Percentiles rank a stretch among this genome's conserved stretches.
These are phyloP conservation scores for Leptographium flavum DNA, from an alignment of 2,329 filamentous ascomycete genomes.

Conservation along the genomic window DNA sequence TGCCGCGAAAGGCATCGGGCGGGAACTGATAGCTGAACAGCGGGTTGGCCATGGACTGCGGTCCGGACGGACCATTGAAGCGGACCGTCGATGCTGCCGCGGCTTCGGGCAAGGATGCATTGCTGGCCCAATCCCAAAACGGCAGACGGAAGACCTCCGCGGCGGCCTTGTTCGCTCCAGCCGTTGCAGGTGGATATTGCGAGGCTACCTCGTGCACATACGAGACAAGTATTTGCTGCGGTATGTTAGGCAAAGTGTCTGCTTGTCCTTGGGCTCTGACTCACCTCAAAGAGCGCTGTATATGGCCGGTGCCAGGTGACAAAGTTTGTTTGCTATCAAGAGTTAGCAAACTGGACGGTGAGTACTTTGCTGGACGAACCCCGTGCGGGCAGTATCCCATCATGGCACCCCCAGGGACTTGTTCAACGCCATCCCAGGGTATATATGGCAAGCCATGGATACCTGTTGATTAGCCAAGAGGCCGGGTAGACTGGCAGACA, in stretches of 20 bases:
- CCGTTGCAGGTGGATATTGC: slow-evolving; percentile 23
- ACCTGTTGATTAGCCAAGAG: slow-evolving; percentile 10
- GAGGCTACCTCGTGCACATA: slow-evolving; percentile 31
- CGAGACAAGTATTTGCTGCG: slow-evolving; percentile 36
- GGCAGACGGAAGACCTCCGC: slow-evolving; percentile 32
- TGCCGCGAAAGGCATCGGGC: slow-evolving; percentile 21
- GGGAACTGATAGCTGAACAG: slow-evolving; percentile 36
- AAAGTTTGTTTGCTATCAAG: slow-evolving; percentile 32
- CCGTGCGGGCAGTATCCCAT: slow-evolving; percentile 32
- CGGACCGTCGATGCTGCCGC: slow-evolving; percentile 16
- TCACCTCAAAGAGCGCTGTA: slow-evolving; percentile 37
- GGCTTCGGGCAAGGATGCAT: slow-evolving; percentile 27
- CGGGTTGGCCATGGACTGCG: slow-evolving; percentile 28
- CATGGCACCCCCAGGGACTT: slow-evolving; percentile 19
- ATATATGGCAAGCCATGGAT: slow-evolving; percentile 20
- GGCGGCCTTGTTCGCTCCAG: slow-evolving; percentile 26
- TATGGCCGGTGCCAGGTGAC: slow-evolving; percentile 43
- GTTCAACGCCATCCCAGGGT: slow-evolving; percentile 21
- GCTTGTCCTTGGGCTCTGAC: no score
- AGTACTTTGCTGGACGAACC: slow-evolving; percentile 17
- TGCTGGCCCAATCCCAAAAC: slow-evolving; percentile 40
- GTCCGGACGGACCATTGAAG: slow-evolving; percentile 14
- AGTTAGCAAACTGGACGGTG: neutral
- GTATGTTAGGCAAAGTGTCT: neutral
- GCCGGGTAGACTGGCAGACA: neutral